Base-by-base conservation (phyloP, 2,329 filamentous ascomycete species). In the Huntiella moniliformis region DNA sequence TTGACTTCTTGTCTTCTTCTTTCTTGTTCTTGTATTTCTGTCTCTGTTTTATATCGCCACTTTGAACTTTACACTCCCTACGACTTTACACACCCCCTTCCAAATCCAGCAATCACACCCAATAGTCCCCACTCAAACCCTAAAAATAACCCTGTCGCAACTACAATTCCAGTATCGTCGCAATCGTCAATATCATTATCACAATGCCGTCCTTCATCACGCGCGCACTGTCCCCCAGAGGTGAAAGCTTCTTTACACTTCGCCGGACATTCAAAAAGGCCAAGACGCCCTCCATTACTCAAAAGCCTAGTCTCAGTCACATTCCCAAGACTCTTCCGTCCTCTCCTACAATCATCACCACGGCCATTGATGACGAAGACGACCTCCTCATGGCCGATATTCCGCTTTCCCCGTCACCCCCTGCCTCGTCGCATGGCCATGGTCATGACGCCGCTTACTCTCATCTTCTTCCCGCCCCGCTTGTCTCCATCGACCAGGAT, bases 251-350 rank as follows among this genome's bases (percentile, higher is more conserved):
- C 45, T 47, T 47, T 28, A 38, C 43, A n/a, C 43, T 47, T 4
- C 45, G 45, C 13, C 45, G 45, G 17, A 37, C 45, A 16, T 47
- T 47, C 16, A 47, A 47, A 37, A 47, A 42, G 32, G 45, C 38
- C 39, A 47, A 47, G 34, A 47, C 45, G 10, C 45, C 45, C 22
- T 33, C 38, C 11, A 18, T 17, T 10, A 42, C 28, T 4, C 11
- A 18, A 5, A 42, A n/a, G 8, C 16, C 40, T 12, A 17, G 28
- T 34, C 12, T 31, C 17, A 15, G 15, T 39, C 13, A 15, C 38
- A 22, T 28, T 28, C 39, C 40, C 31, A 28, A 28, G 22, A 28
- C 22, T 7, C 22, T 28, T 28, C 22, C 22, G 22, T 28, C 22
- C 22, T 28, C 22, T 10, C 22, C 22, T 28, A 28, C 22, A 28